Base-by-base conservation (phyloP, 1,284 basidiomycete species). In the Peniophora sp. region DNA sequence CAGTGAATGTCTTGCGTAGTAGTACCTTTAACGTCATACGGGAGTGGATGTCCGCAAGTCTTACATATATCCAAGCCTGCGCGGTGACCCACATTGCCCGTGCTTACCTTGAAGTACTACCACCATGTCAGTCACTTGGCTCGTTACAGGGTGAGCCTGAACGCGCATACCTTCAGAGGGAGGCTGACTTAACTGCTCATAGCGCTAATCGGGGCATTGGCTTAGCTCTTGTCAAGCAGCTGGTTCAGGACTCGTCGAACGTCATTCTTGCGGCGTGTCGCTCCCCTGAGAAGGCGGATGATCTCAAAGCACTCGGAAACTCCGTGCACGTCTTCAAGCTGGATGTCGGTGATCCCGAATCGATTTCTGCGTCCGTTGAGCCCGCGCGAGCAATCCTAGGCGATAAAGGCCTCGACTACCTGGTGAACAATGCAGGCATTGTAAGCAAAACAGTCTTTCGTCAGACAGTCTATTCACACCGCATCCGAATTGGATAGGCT, bases 181-280 rank as follows among this genome's bases (percentile, higher is more conserved):
- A 41, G 25, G 2, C 14, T 45, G 20, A 24, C n/a, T 27, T 22
- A 34, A 12, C 20, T 5, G 14, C 43, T 14, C 10, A 27, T 51
- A 64, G 63, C 48, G 50, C 62, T 19, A 62, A 59, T 19, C 61
- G 64, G 14, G 65, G 65, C 36, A 61, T 66, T 25, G 65, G 66
- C 38, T 53, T 66, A 34, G 55, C 53, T 43, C 53, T 64, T 47
- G 60, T 63, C 34, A 53, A 53, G 25, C 61, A 60, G 39, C 54
- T 67, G 20, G 49, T 58, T 9, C 44, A 39, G 24, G 56, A 59
- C 11, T 48, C 58, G 11, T 51, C 54, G 3, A 61, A 59, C 35
- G 48, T 60, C 47, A 59, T 65, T 3, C 57, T 68, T 44, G 65
- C 64, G 19, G 56, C 63, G n/a, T 65, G 63, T 54, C 59, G 64